Percentiles rank a stretch among this genome's conserved stretches.
phyloP scores from a whole-genome alignment of 2,329 filamentous ascomycete species.

The Fusarium tjaetaba region DNA sequence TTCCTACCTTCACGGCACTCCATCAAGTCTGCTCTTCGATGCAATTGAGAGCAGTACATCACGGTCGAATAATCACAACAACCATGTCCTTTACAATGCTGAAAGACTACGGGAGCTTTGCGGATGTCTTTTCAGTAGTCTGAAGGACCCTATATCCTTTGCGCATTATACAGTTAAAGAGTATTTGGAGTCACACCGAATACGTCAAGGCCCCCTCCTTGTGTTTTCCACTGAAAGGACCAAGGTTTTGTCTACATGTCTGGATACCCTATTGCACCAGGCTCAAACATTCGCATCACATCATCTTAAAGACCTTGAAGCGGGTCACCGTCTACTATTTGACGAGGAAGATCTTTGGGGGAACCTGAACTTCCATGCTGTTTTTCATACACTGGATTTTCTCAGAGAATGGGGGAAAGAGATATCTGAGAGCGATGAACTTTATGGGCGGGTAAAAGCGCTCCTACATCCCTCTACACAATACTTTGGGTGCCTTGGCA shows the following conservation, averaged over 20 bases:
- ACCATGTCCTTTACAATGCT: rapidly evolving
- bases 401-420: rapidly evolving
- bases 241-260: rapidly evolving
- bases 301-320: rapidly evolving
- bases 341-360: rapidly evolving
- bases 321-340: rapidly evolving
- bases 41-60: rapidly evolving
- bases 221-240: rapidly evolving
- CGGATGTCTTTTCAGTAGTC: not conserved
- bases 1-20: not conserved
- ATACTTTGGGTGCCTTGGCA: rapidly evolving
- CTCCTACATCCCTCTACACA: not conserved
- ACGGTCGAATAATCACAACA: rapidly evolving
- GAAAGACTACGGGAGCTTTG: not conserved
- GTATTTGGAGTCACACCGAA: rapidly evolving
- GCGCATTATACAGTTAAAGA: not conserved
- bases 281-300: rapidly evolving
- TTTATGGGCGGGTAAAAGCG: rapidly evolving
- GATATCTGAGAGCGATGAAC: not conserved
- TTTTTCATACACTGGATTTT: rapidly evolving
- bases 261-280: rapidly evolving
- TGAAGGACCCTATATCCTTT: rapidly evolving
- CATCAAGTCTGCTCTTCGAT: rapidly evolving
- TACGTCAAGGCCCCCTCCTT: rapidly evolving
- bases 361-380: rapidly evolving